A percentile compares a stretch with the other conserved stretches of the same genome.
Evolutionary conservation across 2,329 filamentous ascomycete genomes (phyloP).

Genomic region (Monosporascus cannonballus): DNA sequence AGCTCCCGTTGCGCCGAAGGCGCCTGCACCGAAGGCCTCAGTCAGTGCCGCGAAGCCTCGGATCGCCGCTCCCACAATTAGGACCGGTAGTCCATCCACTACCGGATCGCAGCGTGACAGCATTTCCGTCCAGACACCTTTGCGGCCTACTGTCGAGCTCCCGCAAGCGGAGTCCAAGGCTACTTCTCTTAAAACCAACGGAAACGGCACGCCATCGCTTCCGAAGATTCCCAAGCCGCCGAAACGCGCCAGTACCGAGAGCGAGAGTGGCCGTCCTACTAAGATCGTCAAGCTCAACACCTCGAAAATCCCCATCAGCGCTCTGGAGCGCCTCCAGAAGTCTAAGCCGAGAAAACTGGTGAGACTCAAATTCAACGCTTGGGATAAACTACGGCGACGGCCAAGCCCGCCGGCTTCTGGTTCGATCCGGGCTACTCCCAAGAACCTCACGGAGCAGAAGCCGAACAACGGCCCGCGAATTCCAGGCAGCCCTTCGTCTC

Average conservation of each 20-base stretch:
- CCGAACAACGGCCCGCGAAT: background rate
- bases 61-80: slow-evolving; percentile 6
- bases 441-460: slow-evolving; percentile 11
- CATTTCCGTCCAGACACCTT: slow-evolving; percentile 22
- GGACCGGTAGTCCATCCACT: background rate
- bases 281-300: slow-evolving; percentile 28
- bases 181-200: slow-evolving; percentile 13
- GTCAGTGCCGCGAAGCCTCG: slow-evolving; percentile 3
- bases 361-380: slow-evolving; percentile 22
- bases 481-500: background rate
- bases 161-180: slow-evolving; percentile 16
- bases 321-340: slow-evolving; percentile 12
- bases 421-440: slow-evolving; percentile 23
- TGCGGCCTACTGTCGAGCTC: slow-evolving; percentile 21
- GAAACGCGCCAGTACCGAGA: slow-evolving; percentile 24
- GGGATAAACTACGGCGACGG: slow-evolving; percentile 17
- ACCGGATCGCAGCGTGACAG: slow-evolving; percentile 17
- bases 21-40: slow-evolving; percentile 5
- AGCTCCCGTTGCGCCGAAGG: slow-evolving; percentile 1
- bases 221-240: slow-evolving; percentile 12
- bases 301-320: slow-evolving; percentile 15
- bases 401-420: slow-evolving; percentile 12
- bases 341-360: slow-evolving; percentile 14
- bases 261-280: slow-evolving; percentile 19
- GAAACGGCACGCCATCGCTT: slow-evolving; percentile 9